Percentiles rank a stretch among this genome's conserved stretches.
Evolutionary conservation across 2,329 filamentous ascomycete species (phyloP).

Genomic region (Penicillium sp.): DNA sequence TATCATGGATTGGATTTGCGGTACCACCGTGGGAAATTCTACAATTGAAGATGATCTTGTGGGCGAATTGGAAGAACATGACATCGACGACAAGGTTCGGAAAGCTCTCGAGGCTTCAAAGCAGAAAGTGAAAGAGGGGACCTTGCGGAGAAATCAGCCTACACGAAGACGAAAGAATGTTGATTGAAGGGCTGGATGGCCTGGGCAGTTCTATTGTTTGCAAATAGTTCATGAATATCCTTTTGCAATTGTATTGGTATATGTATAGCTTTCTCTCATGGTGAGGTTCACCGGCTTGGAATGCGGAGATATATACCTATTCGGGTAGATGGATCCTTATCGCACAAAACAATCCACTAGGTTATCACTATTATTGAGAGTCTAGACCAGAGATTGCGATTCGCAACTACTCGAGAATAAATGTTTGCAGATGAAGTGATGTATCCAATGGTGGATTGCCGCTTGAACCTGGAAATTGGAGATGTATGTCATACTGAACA

Average conservation of each 20-base stretch:
- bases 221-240: no score
- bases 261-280: no score
- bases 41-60: conserved; percentile 49
- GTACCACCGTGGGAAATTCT: conserved; percentile 36
- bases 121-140: conserved; percentile 23
- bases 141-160: conserved; percentile 13
- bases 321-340: neutral
- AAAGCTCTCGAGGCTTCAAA: conserved; percentile 30
- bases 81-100: conserved; percentile 30
- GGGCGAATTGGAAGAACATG: conserved; percentile 35
- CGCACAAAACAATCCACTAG: conserved; percentile 10
- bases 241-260: no score
- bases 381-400: neutral
- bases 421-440: conserved; percentile 7
- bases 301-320: conserved; percentile 6
- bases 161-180: neutral
- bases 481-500: conserved; percentile 35
- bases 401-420: no score
- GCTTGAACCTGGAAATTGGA: conserved; percentile 31
- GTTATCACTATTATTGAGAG: neutral
- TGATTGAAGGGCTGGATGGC: neutral
- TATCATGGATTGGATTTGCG: conserved; percentile 42
- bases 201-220: neutral
- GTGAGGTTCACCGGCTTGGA: no score
- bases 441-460: conserved; percentile 29